Evolutionary conservation across 345 rosid species (phyloP), one percentile per base, ranked within the genome.

Genomic region (Schrenkiella parvula): DNA sequence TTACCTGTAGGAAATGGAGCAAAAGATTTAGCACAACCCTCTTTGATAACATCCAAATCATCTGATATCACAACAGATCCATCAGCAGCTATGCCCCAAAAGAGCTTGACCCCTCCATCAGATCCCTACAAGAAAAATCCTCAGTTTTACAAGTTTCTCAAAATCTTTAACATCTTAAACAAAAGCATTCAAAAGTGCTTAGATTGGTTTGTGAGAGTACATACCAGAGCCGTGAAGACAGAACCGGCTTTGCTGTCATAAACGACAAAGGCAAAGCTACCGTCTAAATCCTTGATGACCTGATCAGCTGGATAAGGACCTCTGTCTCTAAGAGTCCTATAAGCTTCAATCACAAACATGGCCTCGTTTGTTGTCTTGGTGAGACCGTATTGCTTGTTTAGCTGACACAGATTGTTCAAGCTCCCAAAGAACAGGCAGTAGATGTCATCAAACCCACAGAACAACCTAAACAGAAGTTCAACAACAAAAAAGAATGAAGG

Each of bases 221-320:
- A n/a, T n/a, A 88, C 98, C 89, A 86, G 88, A 22, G 97, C 96
- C n/a, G 91, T 77, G 78, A 93, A 93, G 64, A 93, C 95, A 61
- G 86, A 83, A 23, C 91, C 88, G 5, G 83, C 71, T 68, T 88
- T 93, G 79, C 88, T 78, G 58, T 93, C 98, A 55, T 91, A 93
- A 70, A 93, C 86, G 1, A 91, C 91, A 58, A 93, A 93, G n/a
- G 92, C 90, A 62, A 91, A 93, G 66, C 87, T 81, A n/a, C 97
- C 98, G 0, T 93, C 98, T 12, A 93, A 83, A 51, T 85, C 97
- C 75, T 87, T 87, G 5, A 93, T 88, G n/a, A 93, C 97, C 80
- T 93, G 88, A 65, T 91, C 93, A 55, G 97, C 95, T 2, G 98
- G 98, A 70, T 89, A 93, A 0, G 98, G 98, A 31, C 98, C 97